Conservation (phyloP, 164 flowering plant genomes). For the Tetracentron sinense region DNA sequence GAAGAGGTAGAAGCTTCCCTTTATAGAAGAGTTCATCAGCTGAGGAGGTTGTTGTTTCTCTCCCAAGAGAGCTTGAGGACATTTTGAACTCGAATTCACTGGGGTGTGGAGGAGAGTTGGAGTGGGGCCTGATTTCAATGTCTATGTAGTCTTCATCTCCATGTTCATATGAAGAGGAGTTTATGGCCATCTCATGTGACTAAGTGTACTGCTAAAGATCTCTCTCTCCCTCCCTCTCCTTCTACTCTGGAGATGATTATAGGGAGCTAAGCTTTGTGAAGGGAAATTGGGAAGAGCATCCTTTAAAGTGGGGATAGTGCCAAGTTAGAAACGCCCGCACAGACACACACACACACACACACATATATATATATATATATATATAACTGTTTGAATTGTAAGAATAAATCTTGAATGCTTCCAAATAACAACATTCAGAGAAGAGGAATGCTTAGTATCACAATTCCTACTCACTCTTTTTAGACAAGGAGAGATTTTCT, state of each 20-base stretch:
- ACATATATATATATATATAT: neutral
- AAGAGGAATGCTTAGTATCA: slow-evolving; percentile 6
- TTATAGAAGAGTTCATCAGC: slow-evolving; percentile 95
- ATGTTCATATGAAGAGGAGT: slow-evolving; percentile 25
- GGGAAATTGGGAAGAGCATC: slow-evolving; percentile 18
- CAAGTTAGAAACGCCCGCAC: slow-evolving; percentile 22
- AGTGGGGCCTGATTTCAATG: slow-evolving; percentile 61
- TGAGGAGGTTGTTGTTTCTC: slow-evolving; percentile 46
- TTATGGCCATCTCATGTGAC: slow-evolving; percentile 25
- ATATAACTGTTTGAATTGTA: slow-evolving; percentile 14
- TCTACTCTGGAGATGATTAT: slow-evolving; percentile 1
- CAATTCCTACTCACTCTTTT: neutral
- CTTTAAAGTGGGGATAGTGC: slow-evolving; percentile 35
- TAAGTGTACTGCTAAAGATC: neutral
- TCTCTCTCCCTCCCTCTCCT: slow-evolving; percentile 14
- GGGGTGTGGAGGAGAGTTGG: slow-evolving; percentile 28
- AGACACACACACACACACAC: too few relatives aligned
- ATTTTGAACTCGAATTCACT: slow-evolving; percentile 90
- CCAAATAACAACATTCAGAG: slow-evolving; percentile 29
- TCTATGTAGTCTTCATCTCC: slow-evolving; percentile 80
- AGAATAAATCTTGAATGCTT: slow-evolving; percentile 23
- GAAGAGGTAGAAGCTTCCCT: slow-evolving; percentile 88
- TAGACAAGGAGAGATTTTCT: neutral
- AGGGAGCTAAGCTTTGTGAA: slow-evolving; percentile 18
- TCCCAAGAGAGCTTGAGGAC: slow-evolving; percentile 34